phyloP scores from a whole-genome alignment of 2,329 filamentous ascomycete species.

The Akanthomyces lecanii region DNA sequence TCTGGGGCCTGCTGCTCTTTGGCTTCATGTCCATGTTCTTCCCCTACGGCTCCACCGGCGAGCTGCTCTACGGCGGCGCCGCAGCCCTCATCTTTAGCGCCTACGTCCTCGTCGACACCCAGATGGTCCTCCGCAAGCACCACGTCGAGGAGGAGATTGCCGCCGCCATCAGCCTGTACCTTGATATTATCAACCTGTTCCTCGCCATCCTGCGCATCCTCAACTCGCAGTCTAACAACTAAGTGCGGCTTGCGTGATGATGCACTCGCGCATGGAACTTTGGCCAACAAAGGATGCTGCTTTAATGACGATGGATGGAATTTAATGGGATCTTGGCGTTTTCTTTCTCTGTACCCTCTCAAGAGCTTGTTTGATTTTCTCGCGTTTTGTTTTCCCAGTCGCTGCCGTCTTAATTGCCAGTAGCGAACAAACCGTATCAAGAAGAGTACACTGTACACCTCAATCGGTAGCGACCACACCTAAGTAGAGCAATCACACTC shows the following conservation, averaged over 20 bases:
- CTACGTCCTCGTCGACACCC: slow-evolving; percentile 95
- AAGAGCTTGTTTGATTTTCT: not conserved
- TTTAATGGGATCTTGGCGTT: slow-evolving; percentile 3
- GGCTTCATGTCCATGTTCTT: slow-evolving; percentile 91
- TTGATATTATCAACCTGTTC: slow-evolving; percentile 97
- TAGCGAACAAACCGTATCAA: not conserved
- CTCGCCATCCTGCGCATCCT: slow-evolving; percentile 90
- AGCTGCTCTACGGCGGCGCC: slow-evolving; percentile 80
- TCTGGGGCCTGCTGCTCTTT: slow-evolving; percentile 90
- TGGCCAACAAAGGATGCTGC: not conserved
- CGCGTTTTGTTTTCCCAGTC: not conserved
- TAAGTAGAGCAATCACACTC: slow-evolving; percentile 1
- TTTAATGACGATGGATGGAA: slow-evolving; percentile 3
- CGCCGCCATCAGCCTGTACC: slow-evolving; percentile 87
- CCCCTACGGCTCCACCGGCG: slow-evolving; percentile 72
- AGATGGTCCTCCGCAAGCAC: slow-evolving; percentile 91
- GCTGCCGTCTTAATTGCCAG: not conserved
- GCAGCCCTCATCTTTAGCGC: slow-evolving; percentile 85
- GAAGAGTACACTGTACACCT: not conserved
- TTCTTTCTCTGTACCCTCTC: not conserved
- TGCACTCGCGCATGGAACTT: not conserved
- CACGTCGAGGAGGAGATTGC: slow-evolving; percentile 98
- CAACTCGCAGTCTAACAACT: slow-evolving; percentile 95
- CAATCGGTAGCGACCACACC: not conserved
- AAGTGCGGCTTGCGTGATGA: slow-evolving; percentile 26